These are phyloP conservation scores for Scalesia atractyloides DNA, from an alignment of 129 eudicot species.

Conservation along the genomic window DNA sequence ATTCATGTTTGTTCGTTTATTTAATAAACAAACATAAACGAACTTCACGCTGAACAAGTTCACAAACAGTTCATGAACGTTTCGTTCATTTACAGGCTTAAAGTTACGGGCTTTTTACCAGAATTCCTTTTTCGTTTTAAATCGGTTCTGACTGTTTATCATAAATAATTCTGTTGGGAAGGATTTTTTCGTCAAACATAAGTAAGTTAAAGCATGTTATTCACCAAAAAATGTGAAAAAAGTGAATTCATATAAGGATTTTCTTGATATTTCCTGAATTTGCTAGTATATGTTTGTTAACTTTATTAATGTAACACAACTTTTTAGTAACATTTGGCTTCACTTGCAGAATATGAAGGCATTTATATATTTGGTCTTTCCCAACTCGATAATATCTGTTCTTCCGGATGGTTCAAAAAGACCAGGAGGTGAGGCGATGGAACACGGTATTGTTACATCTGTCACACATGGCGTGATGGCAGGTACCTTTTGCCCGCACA, in stretches of 20 bases:
- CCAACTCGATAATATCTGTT: constrained; percentile 52
- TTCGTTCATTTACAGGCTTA: too few species aligned
- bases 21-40: too few species aligned
- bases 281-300: background rate
- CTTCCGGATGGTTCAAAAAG: constrained; percentile 48
- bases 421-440: constrained; percentile 44
- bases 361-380: constrained; percentile 74
- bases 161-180: background rate
- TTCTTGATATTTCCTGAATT: background rate
- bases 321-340: constrained; percentile 2
- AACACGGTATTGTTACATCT: constrained; percentile 79
- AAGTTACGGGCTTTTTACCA: background rate
- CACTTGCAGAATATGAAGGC: constrained; percentile 74
- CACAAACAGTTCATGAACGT: too few species aligned
- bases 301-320: background rate
- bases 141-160: background rate
- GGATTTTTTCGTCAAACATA: background rate
- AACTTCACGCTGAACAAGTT: too few species aligned
- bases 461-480: constrained; percentile 82
- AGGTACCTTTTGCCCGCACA: constrained; percentile 39
- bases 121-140: too few species aligned
- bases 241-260: background rate
- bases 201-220: background rate
- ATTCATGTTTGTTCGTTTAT: too few species aligned
- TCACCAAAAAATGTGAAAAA: background rate